Evolutionary conservation across 768 basidiomycete species (phyloP).

Genomic region (Lactifluus hygrophoroides): DNA sequence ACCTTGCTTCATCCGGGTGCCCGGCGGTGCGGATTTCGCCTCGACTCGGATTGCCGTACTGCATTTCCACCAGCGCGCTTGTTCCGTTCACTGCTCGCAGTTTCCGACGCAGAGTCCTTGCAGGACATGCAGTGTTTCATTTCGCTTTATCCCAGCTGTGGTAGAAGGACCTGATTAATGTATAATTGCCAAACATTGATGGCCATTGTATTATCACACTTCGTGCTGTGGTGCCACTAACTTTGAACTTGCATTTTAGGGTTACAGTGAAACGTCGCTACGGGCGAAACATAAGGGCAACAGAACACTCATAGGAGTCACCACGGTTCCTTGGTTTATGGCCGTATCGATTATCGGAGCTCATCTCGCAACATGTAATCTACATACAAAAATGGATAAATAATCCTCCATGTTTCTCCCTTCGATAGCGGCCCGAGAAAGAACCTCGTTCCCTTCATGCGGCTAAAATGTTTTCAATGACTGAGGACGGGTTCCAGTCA

Average conservation of each 20-base stretch:
- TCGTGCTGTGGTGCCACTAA: neutral
- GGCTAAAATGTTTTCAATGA: slow-evolving; percentile 4
- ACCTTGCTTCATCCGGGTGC: slow-evolving; percentile 47
- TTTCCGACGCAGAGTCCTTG: slow-evolving; percentile 28
- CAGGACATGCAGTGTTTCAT: slow-evolving; percentile 37
- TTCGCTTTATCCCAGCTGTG: slow-evolving; percentile 12
- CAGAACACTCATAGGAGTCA: neutral
- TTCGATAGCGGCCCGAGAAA: neutral
- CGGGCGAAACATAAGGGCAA: neutral
- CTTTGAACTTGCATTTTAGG: too few relatives aligned
- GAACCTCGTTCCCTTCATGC: neutral
- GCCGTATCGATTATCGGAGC: neutral
- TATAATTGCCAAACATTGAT: slow-evolving; percentile 16
- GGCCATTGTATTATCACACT: slow-evolving; percentile 15
- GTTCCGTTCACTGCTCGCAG: slow-evolving; percentile 31
- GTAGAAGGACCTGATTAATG: slow-evolving; percentile 13
- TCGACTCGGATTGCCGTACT: slow-evolving; percentile 44
- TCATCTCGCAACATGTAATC: neutral
- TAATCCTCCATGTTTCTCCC: too few relatives aligned
- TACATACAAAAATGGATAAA: neutral
- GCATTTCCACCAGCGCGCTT: slow-evolving; percentile 46
- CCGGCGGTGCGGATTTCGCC: slow-evolving; percentile 37
- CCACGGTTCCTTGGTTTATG: neutral
- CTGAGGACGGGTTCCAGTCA: too few relatives aligned
- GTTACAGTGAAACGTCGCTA: too few relatives aligned